These are phyloP conservation scores for Cerioporus squamosus DNA, from an alignment of 1,284 basidiomycete species.

Conservation along the genomic window DNA sequence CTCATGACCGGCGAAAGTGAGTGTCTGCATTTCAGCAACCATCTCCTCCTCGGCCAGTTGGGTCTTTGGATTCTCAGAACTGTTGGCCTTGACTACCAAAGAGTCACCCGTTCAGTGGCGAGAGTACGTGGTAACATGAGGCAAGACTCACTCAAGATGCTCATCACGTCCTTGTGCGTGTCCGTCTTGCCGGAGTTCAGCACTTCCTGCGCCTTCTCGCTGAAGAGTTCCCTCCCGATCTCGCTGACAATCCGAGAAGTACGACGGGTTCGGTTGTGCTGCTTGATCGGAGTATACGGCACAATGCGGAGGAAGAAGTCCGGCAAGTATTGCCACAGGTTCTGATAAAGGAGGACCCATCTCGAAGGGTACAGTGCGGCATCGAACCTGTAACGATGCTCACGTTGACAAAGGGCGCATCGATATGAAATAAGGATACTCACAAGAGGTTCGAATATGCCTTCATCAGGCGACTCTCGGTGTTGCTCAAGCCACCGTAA, in stretches of 20 bases:
- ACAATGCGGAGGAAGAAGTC: conserved; percentile 25
- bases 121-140: not conserved
- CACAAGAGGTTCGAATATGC: conserved; percentile 38
- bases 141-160: conserved; percentile 39
- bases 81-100: conserved; percentile 54
- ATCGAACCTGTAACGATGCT: not conserved
- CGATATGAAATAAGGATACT: conserved; percentile 6
- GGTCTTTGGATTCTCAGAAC: conserved; percentile 45
- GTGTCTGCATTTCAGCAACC: conserved; percentile 53
- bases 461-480: conserved; percentile 16
- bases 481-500: conserved; percentile 24
- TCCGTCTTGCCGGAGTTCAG: conserved; percentile 16
- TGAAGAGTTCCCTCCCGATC: conserved; percentile 27
- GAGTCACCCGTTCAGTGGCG: too few species aligned
- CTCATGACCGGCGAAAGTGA: conserved; percentile 34
- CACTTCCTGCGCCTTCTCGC: conserved; percentile 11
- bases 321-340: conserved; percentile 33
- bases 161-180: conserved; percentile 41
- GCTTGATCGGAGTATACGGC: conserved; percentile 31
- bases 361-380: conserved; percentile 29
- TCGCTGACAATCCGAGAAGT: conserved; percentile 23
- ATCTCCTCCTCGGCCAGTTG: conserved; percentile 51
- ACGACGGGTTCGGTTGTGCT: conserved; percentile 29
- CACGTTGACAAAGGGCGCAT: not conserved
- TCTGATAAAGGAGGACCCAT: conserved; percentile 27